phyloP scores from a whole-genome alignment of 306 rosid genomes.

The Trifolium dubium region DNA sequence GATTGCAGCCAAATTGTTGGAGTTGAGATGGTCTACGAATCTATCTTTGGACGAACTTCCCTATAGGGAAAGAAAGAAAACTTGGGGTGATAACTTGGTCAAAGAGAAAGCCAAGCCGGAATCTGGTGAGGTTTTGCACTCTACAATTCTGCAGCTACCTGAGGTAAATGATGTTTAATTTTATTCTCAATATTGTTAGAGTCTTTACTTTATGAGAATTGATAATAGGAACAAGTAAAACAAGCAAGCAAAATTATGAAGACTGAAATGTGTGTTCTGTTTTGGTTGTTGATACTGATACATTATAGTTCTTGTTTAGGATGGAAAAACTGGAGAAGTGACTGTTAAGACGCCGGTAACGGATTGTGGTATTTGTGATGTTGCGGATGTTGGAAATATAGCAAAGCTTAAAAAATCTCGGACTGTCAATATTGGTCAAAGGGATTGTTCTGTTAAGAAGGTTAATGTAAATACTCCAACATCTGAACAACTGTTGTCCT shows the following conservation, averaged over 20 bases:
- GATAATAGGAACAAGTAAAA: not conserved
- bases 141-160: conserved; percentile 48
- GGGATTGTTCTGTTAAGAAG: conserved; percentile 47
- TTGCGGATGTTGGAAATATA: conserved; percentile 39
- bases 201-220: not conserved
- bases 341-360: conserved; percentile 36
- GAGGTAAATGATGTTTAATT: conserved; percentile 50
- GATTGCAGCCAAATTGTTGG: conserved; percentile 84
- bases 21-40: conserved; percentile 88
- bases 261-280: conserved; percentile 33
- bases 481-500: conserved; percentile 84
- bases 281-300: conserved; percentile 35
- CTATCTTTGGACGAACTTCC: conserved; percentile 46
- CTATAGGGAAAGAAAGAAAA: conserved; percentile 38
- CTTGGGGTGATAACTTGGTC: conserved; percentile 31
- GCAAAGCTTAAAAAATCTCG: conserved; percentile 43
- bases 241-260: not conserved
- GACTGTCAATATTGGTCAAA: conserved; percentile 47
- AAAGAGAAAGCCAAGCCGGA: conserved; percentile 33
- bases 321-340: conserved; percentile 11
- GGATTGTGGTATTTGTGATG: conserved; percentile 42
- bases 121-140: conserved; percentile 36
- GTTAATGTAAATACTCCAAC: conserved; percentile 68
- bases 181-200: not conserved
- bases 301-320: conserved; percentile 41